Conservation (phyloP, 371 early-diverging fungal genomes). For the Haplosporangium sp. region DNA sequence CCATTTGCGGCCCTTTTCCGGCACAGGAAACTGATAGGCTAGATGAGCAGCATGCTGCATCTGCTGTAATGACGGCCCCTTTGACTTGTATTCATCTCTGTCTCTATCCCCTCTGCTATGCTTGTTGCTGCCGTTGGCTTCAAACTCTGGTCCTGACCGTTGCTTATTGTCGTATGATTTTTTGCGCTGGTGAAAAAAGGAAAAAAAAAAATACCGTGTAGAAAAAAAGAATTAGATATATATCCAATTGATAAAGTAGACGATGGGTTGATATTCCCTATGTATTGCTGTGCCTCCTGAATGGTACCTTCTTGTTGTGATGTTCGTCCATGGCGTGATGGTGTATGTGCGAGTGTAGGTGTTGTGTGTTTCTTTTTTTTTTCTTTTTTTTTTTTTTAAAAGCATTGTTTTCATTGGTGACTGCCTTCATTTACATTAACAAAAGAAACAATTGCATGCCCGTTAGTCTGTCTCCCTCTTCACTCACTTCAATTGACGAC, state of each 20-base stretch:
- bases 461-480: neutral
- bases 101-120: constrained; percentile 33
- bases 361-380: neutral
- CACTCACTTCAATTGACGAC: neutral
- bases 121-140: constrained; percentile 25
- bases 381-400: constrained; percentile 11
- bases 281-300: neutral
- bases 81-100: constrained; percentile 31
- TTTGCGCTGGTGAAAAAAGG: constrained; percentile 33
- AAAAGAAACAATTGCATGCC: neutral
- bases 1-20: constrained; percentile 59
- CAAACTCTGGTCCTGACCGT: constrained; percentile 64
- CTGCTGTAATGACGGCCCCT: constrained; percentile 48
- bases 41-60: constrained; percentile 44
- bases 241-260: neutral
- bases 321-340: constrained; percentile 25
- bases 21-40: constrained; percentile 36
- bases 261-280: too few species aligned
- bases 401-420: neutral
- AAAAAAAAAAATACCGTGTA: neutral
- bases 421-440: neutral
- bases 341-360: neutral
- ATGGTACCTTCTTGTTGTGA: constrained; percentile 28
- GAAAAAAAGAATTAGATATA: neutral
- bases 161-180: constrained; percentile 63